Percentiles rank a stretch among this genome's conserved stretches.
These are phyloP conservation scores for Leucogyrophana mollusca DNA, from an alignment of 768 basidiomycete genomes.

Conservation along the genomic window DNA sequence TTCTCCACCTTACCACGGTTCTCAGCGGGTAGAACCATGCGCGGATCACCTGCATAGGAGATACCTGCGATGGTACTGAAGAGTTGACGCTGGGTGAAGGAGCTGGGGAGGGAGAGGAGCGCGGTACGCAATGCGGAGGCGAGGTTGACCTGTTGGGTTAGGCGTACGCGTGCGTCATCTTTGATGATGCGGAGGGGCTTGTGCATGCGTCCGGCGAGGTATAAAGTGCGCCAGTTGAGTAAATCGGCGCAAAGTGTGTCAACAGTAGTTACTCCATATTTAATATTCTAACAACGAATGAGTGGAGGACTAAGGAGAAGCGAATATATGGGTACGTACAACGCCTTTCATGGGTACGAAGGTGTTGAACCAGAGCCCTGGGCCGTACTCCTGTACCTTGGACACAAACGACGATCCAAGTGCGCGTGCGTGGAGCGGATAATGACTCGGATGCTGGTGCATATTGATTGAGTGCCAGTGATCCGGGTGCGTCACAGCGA, in stretches of 20 bases:
- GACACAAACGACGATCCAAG: slow-evolving; percentile 85
- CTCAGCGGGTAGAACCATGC: slow-evolving; percentile 94
- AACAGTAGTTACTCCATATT: slow-evolving; percentile 94
- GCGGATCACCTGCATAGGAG: slow-evolving; percentile 85
- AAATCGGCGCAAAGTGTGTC: slow-evolving; percentile 88
- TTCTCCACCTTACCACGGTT: slow-evolving; percentile 93
- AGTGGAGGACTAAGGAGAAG: not conserved
- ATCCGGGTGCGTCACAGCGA: slow-evolving; percentile 89
- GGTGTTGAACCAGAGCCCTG: slow-evolving; percentile 96
- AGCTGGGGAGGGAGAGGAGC: slow-evolving; percentile 79
- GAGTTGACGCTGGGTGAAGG: slow-evolving; percentile 78
- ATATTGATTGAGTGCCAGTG: slow-evolving; percentile 98
- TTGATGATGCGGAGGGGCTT: slow-evolving; percentile 93
- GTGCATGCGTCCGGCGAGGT: slow-evolving; percentile 95
- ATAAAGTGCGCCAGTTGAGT: slow-evolving; percentile 89
- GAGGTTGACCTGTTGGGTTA: slow-evolving; percentile 93
- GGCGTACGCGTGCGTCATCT: slow-evolving; percentile 87
- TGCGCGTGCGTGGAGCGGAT: slow-evolving; percentile 82
- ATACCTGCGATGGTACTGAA: slow-evolving; percentile 86
- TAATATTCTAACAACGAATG: slow-evolving; percentile 66
- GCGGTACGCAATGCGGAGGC: slow-evolving; percentile 88
- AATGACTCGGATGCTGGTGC: slow-evolving; percentile 88
- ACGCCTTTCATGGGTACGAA: slow-evolving; percentile 82
- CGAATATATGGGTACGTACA: slow-evolving; percentile 47
- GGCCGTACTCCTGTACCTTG: slow-evolving; percentile 67